phyloP scores from a whole-genome alignment of 768 basidiomycete genomes.

The Lentinula sp. region DNA sequence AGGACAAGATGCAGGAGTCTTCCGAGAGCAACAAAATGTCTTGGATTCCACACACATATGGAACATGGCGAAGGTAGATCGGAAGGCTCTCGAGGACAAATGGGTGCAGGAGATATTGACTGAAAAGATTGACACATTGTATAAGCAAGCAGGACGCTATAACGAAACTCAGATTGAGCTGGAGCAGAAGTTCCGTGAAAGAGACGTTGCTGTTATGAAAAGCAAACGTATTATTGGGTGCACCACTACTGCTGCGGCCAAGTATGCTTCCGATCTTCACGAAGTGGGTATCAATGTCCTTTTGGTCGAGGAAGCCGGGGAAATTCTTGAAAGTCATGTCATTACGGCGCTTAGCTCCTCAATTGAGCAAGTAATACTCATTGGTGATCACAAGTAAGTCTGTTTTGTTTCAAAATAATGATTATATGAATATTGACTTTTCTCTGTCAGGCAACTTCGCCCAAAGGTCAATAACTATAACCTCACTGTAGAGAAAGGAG shows the following conservation, averaged over 20 bases:
- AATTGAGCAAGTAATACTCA: conserved; percentile 53
- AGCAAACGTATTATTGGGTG: conserved; percentile 57
- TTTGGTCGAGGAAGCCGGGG: conserved; percentile 69
- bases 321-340: conserved; percentile 65
- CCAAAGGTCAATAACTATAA: conserved; percentile 65
- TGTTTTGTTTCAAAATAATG: background rate
- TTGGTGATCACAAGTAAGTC: conserved; percentile 68
- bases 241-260: conserved; percentile 68
- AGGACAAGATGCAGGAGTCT: conserved; percentile 39
- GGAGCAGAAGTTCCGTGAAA: conserved; percentile 27
- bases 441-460: conserved; percentile 50
- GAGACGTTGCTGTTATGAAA: conserved; percentile 26
- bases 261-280: conserved; percentile 41
- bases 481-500: conserved; percentile 62
- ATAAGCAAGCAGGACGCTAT: conserved; percentile 24
- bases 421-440: background rate
- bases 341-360: conserved; percentile 45
- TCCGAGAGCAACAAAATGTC: conserved; percentile 22
- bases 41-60: conserved; percentile 23
- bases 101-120: conserved; percentile 31
- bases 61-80: conserved; percentile 22
- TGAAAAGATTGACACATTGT: conserved; percentile 22
- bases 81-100: conserved; percentile 17
- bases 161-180: conserved; percentile 33
- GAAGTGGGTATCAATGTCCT: conserved; percentile 41